phyloP scores from a whole-genome alignment of 345 rosid genomes.

The Gossypium bickii region DNA sequence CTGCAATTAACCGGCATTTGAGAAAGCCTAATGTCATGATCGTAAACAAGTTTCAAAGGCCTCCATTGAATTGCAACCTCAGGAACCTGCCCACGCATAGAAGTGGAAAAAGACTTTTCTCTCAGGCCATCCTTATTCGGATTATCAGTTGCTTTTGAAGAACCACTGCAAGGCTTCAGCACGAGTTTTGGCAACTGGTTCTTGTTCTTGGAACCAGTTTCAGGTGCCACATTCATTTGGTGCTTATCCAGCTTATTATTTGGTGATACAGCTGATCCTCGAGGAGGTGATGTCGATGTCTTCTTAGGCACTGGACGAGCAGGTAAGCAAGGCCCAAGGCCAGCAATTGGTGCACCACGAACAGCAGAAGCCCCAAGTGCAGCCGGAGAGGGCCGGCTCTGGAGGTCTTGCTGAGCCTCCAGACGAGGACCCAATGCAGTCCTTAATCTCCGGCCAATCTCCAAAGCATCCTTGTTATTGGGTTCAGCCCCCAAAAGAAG shows the following conservation, averaged over 20 bases:
- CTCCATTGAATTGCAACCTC: slow-evolving; percentile 52
- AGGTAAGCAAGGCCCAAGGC: slow-evolving; percentile 92
- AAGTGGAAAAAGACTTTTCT: slow-evolving; percentile 30
- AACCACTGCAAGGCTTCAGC: slow-evolving; percentile 49
- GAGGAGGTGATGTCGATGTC: slow-evolving; percentile 35
- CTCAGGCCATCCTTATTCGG: slow-evolving; percentile 24
- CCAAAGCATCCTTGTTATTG: slow-evolving; percentile 69
- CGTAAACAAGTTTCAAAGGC: slow-evolving; percentile 84
- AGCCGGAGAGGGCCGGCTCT: slow-evolving; percentile 93
- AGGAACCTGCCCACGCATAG: slow-evolving; percentile 24
- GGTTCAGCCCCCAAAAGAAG: slow-evolving; percentile 62
- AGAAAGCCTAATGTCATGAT: slow-evolving; percentile 83
- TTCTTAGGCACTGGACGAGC: slow-evolving; percentile 70
- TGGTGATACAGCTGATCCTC: slow-evolving; percentile 32
- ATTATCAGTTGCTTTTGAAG: slow-evolving; percentile 37
- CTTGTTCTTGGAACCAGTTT: slow-evolving; percentile 53
- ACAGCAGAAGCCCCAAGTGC: slow-evolving; percentile 97
- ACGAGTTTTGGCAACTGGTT: slow-evolving; percentile 46
- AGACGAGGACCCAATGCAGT: slow-evolving; percentile 62
- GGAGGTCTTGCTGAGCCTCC: slow-evolving; percentile 81
- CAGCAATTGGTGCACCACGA: slow-evolving; percentile 83
- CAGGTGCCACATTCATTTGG: slow-evolving; percentile 29
- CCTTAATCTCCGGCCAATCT: slow-evolving; percentile 57
- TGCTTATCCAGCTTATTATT: slow-evolving; percentile 46
- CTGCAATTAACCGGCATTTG: slow-evolving; percentile 82